Evolutionary conservation across 176 grass and related monocot genomes (phyloP).

Genomic region (Cocos nucifera): DNA sequence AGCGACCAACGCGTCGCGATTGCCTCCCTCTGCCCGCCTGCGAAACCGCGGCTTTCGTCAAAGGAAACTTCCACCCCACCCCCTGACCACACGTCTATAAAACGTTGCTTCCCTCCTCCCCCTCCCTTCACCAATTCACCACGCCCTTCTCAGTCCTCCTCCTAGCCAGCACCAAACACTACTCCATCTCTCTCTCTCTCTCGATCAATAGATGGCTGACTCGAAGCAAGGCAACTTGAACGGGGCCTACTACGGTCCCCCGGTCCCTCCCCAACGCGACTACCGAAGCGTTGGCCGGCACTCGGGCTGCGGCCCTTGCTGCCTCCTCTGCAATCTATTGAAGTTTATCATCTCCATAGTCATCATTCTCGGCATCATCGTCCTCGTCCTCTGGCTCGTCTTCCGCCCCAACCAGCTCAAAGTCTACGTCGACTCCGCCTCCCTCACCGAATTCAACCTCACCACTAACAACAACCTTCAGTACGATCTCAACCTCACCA

Average conservation of each 20-base stretch:
- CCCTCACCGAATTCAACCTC: conserved; percentile 17
- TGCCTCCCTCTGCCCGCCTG: no score
- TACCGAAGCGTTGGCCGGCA: conserved; percentile 15
- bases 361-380: conserved; percentile 12
- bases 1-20: no score
- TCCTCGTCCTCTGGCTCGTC: conserved; percentile 16
- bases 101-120: no score
- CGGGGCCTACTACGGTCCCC: conserved; percentile 20
- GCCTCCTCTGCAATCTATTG: conserved; percentile 13
- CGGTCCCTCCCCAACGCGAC: conserved; percentile 1
- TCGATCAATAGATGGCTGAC: conserved; percentile 2
- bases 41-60: no score
- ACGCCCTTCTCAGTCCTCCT: no score
- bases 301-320: conserved; percentile 3
- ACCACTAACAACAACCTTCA: not conserved
- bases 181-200: no score
- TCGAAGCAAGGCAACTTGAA: conserved; percentile 10
- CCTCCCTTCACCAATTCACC: no score
- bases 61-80: no score
- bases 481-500: conserved; percentile 13
- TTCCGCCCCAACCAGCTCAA: conserved; percentile 11
- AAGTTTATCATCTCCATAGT: conserved; percentile 22
- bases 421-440: conserved; percentile 2
- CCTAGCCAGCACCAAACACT: no score
- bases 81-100: no score